A percentile compares a stretch with the other conserved stretches of the same genome.
Conservation (phyloP, 768 basidiomycete genomes). For the Suillus occidentalis region DNA sequence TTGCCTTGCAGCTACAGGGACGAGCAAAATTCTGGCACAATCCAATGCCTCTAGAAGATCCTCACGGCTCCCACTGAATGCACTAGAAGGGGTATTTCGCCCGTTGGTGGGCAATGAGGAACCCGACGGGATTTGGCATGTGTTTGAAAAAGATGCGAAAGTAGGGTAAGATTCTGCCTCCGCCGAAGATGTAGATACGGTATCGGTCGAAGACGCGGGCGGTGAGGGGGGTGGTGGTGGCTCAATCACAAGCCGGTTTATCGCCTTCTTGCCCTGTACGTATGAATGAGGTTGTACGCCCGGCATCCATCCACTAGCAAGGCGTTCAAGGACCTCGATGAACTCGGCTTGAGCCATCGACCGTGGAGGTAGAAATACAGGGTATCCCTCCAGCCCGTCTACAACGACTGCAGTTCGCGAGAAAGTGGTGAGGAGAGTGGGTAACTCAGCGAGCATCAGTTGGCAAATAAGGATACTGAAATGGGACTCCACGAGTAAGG, state of each 20-base stretch:
- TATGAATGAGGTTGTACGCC: conserved; percentile 61
- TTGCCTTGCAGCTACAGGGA: conserved; percentile 67
- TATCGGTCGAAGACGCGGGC: conserved; percentile 21
- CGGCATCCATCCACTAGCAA: conserved; percentile 72
- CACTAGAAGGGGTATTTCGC: conserved; percentile 19
- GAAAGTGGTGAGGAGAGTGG: conserved; percentile 61
- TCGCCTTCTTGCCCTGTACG: conserved; percentile 34
- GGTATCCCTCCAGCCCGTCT: conserved; percentile 85
- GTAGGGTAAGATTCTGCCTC: conserved; percentile 21
- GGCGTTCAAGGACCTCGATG: conserved; percentile 78
- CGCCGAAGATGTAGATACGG: conserved; percentile 26
- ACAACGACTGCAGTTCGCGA: conserved; percentile 65
- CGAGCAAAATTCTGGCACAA: conserved; percentile 68
- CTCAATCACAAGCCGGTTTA: conserved; percentile 45
- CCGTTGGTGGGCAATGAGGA: conserved; percentile 23
- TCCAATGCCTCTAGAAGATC: conserved; percentile 62
- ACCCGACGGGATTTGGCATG: conserved; percentile 10
- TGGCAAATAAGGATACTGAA: conserved; percentile 76
- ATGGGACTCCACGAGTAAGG: conserved; percentile 83
- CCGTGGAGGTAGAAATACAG: conserved; percentile 82
- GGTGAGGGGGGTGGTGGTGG: conserved; percentile 36
- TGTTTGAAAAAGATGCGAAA: conserved; percentile 26
- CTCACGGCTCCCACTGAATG: conserved; percentile 20
- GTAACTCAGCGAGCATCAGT: conserved; percentile 78
- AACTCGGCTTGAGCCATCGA: conserved; percentile 92